Base-by-base conservation (phyloP, 2,329 filamentous ascomycete species). In the Zopfia rhizophila region DNA sequence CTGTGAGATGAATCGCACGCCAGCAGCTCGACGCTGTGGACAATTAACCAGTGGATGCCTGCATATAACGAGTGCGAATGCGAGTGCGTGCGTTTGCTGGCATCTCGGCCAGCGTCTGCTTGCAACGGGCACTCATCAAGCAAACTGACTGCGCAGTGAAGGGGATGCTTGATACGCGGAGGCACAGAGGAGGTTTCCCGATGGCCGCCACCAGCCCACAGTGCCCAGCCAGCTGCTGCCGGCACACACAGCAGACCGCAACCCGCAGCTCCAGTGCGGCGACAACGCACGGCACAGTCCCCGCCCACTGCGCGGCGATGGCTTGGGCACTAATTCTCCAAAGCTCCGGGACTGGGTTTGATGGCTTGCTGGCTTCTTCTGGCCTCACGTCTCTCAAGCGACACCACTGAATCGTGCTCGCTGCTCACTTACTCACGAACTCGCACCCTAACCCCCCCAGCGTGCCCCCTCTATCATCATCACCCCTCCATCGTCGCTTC, bases 261-360 rank as follows among this genome's bases (percentile, higher is more conserved):
- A 10, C 14, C 23, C 36, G 37, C 41, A 48, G n/a, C n/a, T n/a
- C n/a, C n/a, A n/a, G n/a, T n/a, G n/a, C n/a, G n/a, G n/a, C n/a
- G n/a, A n/a, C 42, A 40, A 38, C 29, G 58, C 63, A 61, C 56
- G 51, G 59, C 55, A 56, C 61, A 51, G 48, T 29, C 48, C 45
- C 35, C 41, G 51, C 17, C 32, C 37, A 12, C 33, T 40, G 36
- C 37, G 32, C 53, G 48, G 53, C 40, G 37, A 36, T 19, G 32
- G 19, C 40, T 38, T 29, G n/a, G n/a, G n/a, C n/a, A n/a, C n/a
- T n/a, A n/a, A n/a, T 39, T 42, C 54, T 52, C 56, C 63, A 56
- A 43, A 35, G 28, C 49, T 51, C 51, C 55, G 48, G 62, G 53
- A 45, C 39, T 56, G 61, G 62, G 62, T 56, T 55, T 45, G 53